These are phyloP conservation scores for Xylaria grammica DNA, from an alignment of 495 filamentous ascomycete species.

Conservation along the genomic window DNA sequence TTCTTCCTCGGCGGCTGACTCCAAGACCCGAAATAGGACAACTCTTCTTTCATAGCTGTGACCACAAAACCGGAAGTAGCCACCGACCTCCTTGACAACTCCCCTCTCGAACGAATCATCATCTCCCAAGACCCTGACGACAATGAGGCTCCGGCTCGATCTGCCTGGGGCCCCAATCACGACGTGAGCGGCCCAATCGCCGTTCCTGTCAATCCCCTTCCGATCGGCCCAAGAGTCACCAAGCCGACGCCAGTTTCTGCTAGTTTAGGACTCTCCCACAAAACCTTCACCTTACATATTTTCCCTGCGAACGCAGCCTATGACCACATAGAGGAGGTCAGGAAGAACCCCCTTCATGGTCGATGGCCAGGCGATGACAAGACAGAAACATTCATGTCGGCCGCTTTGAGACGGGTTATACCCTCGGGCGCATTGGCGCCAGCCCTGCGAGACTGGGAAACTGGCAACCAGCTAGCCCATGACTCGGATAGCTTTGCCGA, in stretches of 20 bases:
- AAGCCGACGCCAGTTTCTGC: constrained; percentile 26
- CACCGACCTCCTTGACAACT: constrained; percentile 28
- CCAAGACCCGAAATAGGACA: constrained; percentile 39
- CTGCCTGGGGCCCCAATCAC: constrained; percentile 27
- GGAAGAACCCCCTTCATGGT: constrained; percentile 47
- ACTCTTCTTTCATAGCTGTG: constrained; percentile 48
- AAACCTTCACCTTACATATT: constrained; percentile 45
- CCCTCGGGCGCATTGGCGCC: constrained; percentile 40
- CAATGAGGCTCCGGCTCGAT: background rate
- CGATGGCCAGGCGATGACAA: constrained; percentile 41
- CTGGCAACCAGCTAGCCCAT: constrained; percentile 38
- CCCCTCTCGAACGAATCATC: constrained; percentile 30
- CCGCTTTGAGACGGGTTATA: constrained; percentile 40
- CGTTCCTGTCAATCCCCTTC: constrained; percentile 23
- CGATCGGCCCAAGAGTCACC: constrained; percentile 15
- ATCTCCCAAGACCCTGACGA: constrained; percentile 24
- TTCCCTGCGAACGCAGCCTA: constrained; percentile 39
- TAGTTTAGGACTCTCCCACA: constrained; percentile 31
- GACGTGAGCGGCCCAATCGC: constrained; percentile 30
- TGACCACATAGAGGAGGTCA: constrained; percentile 40
- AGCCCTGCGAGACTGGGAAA: constrained; percentile 57
- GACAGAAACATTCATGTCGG: constrained; percentile 34
- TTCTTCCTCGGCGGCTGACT: no score
- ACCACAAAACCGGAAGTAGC: constrained; percentile 33
- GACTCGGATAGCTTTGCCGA: constrained; percentile 29